Conservation (phyloP, 1,284 basidiomycete species). For the Ceratobasidium sp. region DNA sequence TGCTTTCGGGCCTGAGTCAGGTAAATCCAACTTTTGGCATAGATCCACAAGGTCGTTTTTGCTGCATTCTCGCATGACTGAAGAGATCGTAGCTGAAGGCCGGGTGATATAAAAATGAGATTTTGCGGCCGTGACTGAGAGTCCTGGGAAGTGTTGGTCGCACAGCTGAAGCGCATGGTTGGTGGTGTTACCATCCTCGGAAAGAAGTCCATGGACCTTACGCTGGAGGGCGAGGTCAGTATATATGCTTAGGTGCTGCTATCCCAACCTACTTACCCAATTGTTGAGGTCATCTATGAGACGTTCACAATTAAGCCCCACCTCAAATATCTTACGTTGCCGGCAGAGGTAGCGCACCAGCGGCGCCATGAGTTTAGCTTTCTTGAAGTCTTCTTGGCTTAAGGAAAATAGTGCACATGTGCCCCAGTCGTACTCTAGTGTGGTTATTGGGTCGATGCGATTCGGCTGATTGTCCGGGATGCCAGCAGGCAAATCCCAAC, state of each 20-base stretch:
- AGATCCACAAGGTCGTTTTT: not conserved
- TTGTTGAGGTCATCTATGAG: not conserved
- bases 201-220: too few relatives aligned
- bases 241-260: too few relatives aligned
- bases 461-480: not conserved
- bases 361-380: not conserved
- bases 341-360: not conserved
- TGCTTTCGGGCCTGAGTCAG: constrained; percentile 3
- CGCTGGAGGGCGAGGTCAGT: too few relatives aligned
- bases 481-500: not conserved
- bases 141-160: not conserved
- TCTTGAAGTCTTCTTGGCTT: not conserved
- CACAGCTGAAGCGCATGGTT: too few relatives aligned
- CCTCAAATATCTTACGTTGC: not conserved
- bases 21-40: constrained; percentile 7
- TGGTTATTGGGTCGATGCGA: not conserved
- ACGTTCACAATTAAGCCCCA: not conserved
- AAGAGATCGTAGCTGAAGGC: not conserved
- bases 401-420: not conserved
- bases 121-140: not conserved
- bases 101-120: not conserved
- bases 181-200: too few relatives aligned
- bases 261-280: too few relatives aligned
- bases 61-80: not conserved
- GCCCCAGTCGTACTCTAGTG: not conserved